Evolutionary conservation across 2,329 filamentous ascomycete species (phyloP).

Genomic region (Alternaria infectoria): DNA sequence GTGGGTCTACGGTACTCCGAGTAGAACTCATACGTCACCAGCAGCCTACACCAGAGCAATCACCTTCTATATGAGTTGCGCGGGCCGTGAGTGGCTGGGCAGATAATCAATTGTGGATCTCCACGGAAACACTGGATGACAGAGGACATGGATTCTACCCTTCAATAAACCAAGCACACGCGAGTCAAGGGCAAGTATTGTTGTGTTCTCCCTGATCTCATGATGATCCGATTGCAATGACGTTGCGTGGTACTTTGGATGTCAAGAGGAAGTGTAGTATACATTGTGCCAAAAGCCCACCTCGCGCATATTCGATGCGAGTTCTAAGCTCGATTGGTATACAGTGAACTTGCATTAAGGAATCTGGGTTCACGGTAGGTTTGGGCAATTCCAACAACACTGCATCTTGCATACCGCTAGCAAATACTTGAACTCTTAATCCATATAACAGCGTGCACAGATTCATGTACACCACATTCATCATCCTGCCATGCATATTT

Average conservation of each 20-base stretch:
- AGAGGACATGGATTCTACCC: too few relatives aligned
- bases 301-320: neutral
- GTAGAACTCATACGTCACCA: neutral
- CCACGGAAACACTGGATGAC: neutral
- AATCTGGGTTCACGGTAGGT: neutral
- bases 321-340: neutral
- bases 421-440: neutral
- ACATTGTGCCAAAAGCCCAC: rapidly evolving
- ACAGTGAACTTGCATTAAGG: neutral
- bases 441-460: neutral
- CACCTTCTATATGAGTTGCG: neutral
- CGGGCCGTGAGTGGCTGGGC: neutral
- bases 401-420: neutral
- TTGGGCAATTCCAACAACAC: neutral
- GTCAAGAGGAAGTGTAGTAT: neutral
- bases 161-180: too few relatives aligned
- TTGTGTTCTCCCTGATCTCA: too few relatives aligned
- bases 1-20: neutral
- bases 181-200: too few relatives aligned
- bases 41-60: neutral
- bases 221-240: too few relatives aligned
- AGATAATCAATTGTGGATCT: neutral
- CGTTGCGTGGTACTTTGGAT: too few relatives aligned
- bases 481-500: neutral
- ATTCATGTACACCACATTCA: neutral